Conservation (phyloP, 257 asterid genomes). For the Solanum chiquidenum region DNA sequence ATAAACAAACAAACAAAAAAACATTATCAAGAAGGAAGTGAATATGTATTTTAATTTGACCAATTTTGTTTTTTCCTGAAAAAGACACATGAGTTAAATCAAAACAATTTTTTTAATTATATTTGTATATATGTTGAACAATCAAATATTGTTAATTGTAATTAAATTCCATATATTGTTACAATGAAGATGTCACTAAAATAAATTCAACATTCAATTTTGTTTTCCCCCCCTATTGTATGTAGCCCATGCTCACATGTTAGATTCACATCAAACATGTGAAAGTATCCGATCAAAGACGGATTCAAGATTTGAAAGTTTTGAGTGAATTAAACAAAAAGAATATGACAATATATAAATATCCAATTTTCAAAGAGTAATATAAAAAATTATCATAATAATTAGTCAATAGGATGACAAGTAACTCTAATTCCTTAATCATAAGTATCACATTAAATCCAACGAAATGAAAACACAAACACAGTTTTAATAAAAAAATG, state of each 20-base stretch:
- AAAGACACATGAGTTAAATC: background rate
- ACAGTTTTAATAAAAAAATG: background rate
- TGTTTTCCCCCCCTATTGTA: background rate
- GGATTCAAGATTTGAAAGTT: no score
- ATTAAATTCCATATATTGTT: background rate
- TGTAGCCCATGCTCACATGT: background rate
- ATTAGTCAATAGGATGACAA: background rate
- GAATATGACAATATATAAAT: background rate
- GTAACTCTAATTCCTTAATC: background rate
- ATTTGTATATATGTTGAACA: background rate
- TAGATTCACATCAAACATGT: no score
- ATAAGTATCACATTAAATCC: background rate
- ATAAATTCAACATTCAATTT: background rate
- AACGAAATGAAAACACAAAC: background rate
- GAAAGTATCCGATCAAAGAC: no score
- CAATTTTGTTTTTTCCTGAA: background rate
- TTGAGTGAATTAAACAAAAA: background rate
- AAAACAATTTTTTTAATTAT: background rate
- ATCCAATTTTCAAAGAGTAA: background rate
- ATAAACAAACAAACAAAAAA: background rate
- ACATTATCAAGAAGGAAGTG: background rate
- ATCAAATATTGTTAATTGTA: background rate
- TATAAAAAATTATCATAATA: background rate
- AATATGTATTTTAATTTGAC: background rate
- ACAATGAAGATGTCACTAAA: background rate